phyloP scores from a whole-genome alignment of 495 filamentous ascomycete genomes.

The Staphylotrichum longicolle region DNA sequence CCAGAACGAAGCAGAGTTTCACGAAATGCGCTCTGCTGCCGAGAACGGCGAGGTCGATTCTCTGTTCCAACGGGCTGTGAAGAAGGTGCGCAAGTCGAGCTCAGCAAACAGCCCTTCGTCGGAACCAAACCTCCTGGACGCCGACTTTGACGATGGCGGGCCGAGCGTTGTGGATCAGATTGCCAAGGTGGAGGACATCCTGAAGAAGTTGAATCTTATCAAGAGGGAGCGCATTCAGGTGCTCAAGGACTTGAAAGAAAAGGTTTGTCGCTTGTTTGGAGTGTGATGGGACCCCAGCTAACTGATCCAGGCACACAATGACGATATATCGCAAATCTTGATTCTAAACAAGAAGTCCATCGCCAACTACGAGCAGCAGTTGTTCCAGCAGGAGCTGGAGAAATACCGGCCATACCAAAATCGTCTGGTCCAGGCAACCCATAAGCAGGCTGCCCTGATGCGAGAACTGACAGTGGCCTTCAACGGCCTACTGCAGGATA shows the following conservation, averaged over 20 bases:
- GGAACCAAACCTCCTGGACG: conserved; percentile 81
- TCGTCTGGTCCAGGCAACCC: conserved; percentile 82
- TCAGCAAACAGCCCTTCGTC: conserved; percentile 58
- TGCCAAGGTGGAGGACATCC: conserved; percentile 78
- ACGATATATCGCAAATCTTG: conserved; percentile 94
- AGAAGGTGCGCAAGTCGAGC: conserved; percentile 57
- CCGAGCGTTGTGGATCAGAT: conserved; percentile 88
- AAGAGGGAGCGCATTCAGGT: conserved; percentile 89
- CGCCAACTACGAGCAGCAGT: conserved; percentile 78
- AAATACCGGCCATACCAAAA: conserved; percentile 95
- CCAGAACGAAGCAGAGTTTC: conserved; percentile 81
- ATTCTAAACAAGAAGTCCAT: conserved; percentile 97
- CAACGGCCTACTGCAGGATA: conserved; percentile 86
- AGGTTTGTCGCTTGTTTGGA: conserved; percentile 55
- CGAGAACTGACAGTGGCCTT: conserved; percentile 91
- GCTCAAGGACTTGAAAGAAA: conserved; percentile 94
- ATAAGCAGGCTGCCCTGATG: conserved; percentile 91
- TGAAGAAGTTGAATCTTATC: conserved; percentile 87
- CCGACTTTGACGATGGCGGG: conserved; percentile 79
- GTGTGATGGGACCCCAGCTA: conserved; percentile 20
- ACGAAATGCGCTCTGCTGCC: conserved; percentile 91
- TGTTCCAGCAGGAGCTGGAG: conserved; percentile 92
- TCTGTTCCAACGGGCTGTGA: conserved; percentile 78
- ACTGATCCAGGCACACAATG: conserved; percentile 73
- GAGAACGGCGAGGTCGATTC: conserved; percentile 86